These are phyloP conservation scores for Sequoia sempervirens DNA, from an alignment of 75 land plant species.

Conservation along the genomic window DNA sequence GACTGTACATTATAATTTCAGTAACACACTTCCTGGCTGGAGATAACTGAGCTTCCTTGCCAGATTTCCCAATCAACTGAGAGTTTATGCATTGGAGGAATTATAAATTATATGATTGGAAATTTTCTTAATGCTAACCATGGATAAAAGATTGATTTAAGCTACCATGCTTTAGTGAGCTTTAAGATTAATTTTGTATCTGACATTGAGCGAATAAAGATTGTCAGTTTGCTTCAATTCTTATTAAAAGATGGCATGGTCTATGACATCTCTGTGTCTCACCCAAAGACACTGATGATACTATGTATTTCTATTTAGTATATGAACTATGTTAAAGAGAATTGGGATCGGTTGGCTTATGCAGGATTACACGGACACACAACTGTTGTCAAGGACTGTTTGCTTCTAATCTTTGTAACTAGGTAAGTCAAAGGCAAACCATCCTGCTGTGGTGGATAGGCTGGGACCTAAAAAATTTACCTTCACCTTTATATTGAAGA, in stretches of 20 bases:
- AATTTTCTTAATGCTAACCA: background rate
- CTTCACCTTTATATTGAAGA: background rate
- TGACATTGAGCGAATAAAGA: background rate
- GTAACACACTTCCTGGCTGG: constrained; percentile 5
- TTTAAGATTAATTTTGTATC: background rate
- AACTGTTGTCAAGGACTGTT: too few species aligned
- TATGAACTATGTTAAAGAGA: background rate
- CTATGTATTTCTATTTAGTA: background rate
- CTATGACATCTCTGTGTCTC: background rate
- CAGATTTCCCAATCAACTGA: constrained; percentile 7
- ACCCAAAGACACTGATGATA: background rate
- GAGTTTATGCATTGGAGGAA: background rate
- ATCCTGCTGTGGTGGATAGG: background rate
- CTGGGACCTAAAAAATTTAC: background rate
- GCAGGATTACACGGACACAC: background rate
- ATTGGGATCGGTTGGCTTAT: background rate
- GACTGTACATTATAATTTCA: background rate
- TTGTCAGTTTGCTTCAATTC: background rate
- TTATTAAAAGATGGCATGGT: background rate
- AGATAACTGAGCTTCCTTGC: background rate
- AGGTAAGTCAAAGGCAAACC: background rate
- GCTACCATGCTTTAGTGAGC: background rate
- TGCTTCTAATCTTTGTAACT: background rate
- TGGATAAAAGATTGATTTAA: background rate
- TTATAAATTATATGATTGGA: background rate